Percentiles rank a stretch among this genome's conserved stretches.
phyloP scores from a whole-genome alignment of 805 yeast species.

The Clavispora fructus region DNA sequence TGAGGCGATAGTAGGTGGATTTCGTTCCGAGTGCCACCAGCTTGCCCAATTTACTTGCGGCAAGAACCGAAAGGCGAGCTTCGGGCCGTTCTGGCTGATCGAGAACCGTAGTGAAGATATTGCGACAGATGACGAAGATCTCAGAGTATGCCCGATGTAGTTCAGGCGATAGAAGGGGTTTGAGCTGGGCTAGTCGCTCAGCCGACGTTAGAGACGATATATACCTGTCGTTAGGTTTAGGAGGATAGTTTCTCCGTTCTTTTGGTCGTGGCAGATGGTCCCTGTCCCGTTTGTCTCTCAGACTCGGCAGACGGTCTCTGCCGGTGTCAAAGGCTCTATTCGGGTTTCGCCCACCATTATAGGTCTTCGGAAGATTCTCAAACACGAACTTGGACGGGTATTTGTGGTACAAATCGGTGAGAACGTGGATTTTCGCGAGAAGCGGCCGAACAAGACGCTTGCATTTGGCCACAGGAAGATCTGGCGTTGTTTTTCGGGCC shows the following conservation, averaged over 20 bases:
- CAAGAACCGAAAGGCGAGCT: slow-evolving; percentile 18
- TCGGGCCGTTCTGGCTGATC: not conserved
- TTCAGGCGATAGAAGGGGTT: slow-evolving; percentile 24
- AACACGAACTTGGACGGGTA: slow-evolving; percentile 18
- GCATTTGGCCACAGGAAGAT: slow-evolving; percentile 20
- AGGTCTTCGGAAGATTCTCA: not conserved
- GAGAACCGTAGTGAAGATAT: slow-evolving; percentile 13
- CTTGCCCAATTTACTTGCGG: slow-evolving; percentile 28
- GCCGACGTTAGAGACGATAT: slow-evolving; percentile 4
- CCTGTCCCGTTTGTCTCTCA: not conserved
- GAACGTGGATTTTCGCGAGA: slow-evolving; percentile 29
- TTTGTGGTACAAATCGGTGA: slow-evolving; percentile 24
- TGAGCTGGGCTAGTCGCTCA: slow-evolving; percentile 21
- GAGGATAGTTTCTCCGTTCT: not conserved
- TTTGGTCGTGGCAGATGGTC: not conserved
- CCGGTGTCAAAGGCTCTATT: too few relatives aligned
- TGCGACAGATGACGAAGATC: slow-evolving; percentile 26
- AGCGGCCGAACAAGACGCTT: slow-evolving; percentile 34
- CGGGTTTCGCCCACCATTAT: too few relatives aligned
- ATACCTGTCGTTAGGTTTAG: too few relatives aligned
- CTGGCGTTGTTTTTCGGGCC: not conserved
- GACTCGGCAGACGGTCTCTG: not conserved
- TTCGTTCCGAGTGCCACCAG: slow-evolving; percentile 30
- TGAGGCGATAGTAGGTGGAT: slow-evolving; percentile 29
- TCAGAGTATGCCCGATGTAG: slow-evolving; percentile 25